Evolutionary conservation across 305 asterid genomes (phyloP).

Genomic region (Fraxinus baroniana): DNA sequence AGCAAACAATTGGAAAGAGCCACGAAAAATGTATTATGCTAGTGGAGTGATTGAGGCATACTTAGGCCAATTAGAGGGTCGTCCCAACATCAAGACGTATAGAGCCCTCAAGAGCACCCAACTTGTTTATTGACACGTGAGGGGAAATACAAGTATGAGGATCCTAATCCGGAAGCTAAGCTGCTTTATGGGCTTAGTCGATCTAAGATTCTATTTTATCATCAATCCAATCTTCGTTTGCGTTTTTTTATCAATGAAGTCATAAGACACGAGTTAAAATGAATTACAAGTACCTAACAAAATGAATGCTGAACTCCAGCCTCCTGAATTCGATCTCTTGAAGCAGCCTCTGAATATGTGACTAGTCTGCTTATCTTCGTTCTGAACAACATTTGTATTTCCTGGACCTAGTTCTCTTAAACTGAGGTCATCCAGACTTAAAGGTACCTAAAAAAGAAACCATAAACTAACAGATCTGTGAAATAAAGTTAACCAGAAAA

Average conservation of each 20-base stretch:
- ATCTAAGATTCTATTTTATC: background rate
- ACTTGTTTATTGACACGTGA: background rate
- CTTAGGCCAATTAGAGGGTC: background rate
- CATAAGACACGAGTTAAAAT: background rate
- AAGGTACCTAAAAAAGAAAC: background rate
- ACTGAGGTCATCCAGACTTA: background rate
- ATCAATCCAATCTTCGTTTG: background rate
- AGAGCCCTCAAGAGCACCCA: background rate
- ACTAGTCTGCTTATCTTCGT: background rate
- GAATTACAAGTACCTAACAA: slow-evolving; percentile 9
- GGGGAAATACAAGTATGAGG: background rate
- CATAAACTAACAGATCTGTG: background rate
- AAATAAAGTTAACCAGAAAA: background rate
- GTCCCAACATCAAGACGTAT: background rate
- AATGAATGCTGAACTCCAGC: slow-evolving; percentile 16
- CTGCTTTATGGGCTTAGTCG: background rate
- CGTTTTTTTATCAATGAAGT: background rate
- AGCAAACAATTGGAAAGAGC: background rate
- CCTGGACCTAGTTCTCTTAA: background rate
- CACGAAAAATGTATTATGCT: too few species aligned
- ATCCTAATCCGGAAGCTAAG: background rate
- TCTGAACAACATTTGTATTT: background rate
- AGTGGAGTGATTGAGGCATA: background rate
- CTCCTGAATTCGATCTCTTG: background rate
- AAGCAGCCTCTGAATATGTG: background rate